A percentile compares a stretch with the other conserved stretches of the same genome.
phyloP scores from a whole-genome alignment of 164 flowering plant genomes.

The Pachysandra terminalis region DNA sequence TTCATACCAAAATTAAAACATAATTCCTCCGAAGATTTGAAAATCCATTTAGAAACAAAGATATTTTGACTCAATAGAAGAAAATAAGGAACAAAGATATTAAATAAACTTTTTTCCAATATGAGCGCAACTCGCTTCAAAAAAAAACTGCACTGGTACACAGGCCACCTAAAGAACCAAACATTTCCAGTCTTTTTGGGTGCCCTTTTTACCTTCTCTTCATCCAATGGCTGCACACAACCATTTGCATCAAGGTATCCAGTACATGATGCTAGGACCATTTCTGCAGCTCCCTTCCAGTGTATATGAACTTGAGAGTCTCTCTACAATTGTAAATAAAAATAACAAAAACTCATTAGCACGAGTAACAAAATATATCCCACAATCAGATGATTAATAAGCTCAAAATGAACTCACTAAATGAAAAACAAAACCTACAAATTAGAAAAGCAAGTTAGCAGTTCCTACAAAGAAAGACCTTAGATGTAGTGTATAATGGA shows the following conservation, averaged over 20 bases:
- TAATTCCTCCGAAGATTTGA: too few species aligned
- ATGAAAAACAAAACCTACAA: neutral
- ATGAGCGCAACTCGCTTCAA: too few species aligned
- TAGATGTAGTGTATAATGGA: neutral
- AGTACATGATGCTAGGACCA: slow-evolving; percentile 69
- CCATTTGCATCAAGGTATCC: slow-evolving; percentile 51
- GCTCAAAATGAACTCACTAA: neutral
- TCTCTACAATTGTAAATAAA: slow-evolving; percentile 38
- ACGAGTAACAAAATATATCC: too few species aligned
- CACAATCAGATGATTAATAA: neutral
- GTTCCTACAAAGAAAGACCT: neutral
- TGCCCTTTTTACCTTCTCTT: slow-evolving; percentile 49
- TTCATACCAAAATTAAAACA: too few species aligned
- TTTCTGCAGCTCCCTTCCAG: slow-evolving; percentile 98
- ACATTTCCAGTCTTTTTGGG: too few species aligned
- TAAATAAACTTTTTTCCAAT: too few species aligned
- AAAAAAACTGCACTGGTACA: too few species aligned
- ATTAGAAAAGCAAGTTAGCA: neutral
- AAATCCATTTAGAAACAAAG: too few species aligned
- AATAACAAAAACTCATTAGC: neutral
- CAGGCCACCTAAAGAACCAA: too few species aligned
- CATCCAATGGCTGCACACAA: slow-evolving; percentile 35
- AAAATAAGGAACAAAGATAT: too few species aligned
- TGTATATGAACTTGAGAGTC: slow-evolving; percentile 72
- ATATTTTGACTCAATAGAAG: too few species aligned